phyloP scores from a whole-genome alignment of 179 eudicot genomes.

The Patellifolia procumbens region DNA sequence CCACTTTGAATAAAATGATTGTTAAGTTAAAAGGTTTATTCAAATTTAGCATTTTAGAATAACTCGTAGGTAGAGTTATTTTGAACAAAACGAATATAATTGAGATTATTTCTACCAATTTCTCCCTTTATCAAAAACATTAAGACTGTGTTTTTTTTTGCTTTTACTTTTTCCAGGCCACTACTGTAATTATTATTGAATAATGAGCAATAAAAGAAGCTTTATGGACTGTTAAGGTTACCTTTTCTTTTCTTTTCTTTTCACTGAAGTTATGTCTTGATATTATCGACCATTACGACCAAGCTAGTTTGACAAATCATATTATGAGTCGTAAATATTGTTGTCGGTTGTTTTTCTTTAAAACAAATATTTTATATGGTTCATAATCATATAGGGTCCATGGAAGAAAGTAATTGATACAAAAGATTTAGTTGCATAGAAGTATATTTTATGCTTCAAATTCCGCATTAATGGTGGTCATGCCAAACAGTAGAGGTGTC shows the following conservation, averaged over 20 bases:
- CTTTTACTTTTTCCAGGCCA: not conserved
- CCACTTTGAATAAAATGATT: too few species aligned
- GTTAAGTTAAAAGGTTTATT: too few species aligned
- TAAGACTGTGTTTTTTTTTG: too few species aligned
- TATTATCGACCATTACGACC: not conserved
- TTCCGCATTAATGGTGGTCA: conserved; percentile 8
- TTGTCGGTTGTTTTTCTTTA: not conserved
- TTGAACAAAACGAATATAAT: too few species aligned
- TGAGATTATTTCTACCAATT: too few species aligned
- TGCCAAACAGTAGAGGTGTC: conserved; percentile 1
- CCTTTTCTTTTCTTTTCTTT: not conserved
- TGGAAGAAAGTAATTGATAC: too few species aligned
- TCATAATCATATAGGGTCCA: too few species aligned
- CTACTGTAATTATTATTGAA: not conserved
- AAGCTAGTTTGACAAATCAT: not conserved
- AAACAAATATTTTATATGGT: too few species aligned
- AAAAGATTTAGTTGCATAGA: too few species aligned
- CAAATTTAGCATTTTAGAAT: too few species aligned
- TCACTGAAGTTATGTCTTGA: not conserved
- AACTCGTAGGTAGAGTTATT: too few species aligned
- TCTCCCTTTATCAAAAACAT: too few species aligned
- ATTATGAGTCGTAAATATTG: not conserved
- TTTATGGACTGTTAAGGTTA: not conserved
- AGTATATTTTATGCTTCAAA: not conserved
- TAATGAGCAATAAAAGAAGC: not conserved